Base-by-base conservation (phyloP, 1,284 basidiomycete genomes). In the Chiua sp. region DNA sequence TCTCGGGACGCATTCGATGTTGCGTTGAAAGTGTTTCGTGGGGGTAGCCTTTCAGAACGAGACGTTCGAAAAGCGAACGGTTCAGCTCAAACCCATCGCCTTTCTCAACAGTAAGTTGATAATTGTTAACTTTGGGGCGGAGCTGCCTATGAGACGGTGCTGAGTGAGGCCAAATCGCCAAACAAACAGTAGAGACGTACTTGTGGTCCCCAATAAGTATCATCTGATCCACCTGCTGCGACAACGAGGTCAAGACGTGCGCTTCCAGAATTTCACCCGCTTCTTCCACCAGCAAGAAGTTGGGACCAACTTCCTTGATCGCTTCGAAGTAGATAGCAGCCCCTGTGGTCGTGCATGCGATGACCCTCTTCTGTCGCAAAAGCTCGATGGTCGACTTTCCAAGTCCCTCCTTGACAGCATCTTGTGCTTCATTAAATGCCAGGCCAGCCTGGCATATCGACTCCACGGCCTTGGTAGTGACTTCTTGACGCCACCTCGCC, bases 181-280 rank as follows among this genome's bases (percentile, higher is more conserved):
- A 53, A 47, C 10, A 8, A n/a, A 30, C 3, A 72, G 4, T 11
- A 15, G 6, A 30, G 37, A 53, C 84, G 30, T 70, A 90, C 88
- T 88, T 84, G 68, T 90, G 87, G 65, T 90, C 87, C 0, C 87
- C 87, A 47, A 90, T 88, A 7, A 90, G 73, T 59, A 90, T 82
- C 48, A 89, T 65, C 56, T 87, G 86, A 6, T 77, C 1, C 79
- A 82, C 10, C 72, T 59, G 3, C 60, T 47, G 1, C 77, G 79
- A 59, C 22, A 90, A 67, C 0, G 88, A 80, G 0, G 86, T 87
- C 48, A 90, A 59, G 32, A 87, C 73, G 62, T 90, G 87, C 61
- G 82, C 84, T 66, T 90, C 87, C 3, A 90, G 66, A 51, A 90
- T 88, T 64, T 90, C 87, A 3, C 88, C 87, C 0, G 87, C 87